Evolutionary conservation across 768 basidiomycete genomes (phyloP).

Genomic region (Leccinum longicurvipes): DNA sequence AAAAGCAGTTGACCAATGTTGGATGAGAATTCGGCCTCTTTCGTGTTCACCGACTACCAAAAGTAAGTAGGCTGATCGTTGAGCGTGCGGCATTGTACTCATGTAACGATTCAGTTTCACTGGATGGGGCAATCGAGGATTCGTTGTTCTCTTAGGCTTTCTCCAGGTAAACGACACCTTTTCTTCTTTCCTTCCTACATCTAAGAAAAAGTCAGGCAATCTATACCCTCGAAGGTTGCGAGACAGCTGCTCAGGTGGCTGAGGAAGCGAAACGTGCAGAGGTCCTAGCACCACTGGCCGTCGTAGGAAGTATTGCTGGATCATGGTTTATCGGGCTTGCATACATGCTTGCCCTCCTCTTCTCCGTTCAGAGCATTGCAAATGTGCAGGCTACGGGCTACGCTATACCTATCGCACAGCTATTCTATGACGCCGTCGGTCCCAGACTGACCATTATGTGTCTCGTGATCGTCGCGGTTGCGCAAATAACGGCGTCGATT

Average conservation of each 20-base stretch:
- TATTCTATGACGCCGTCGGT: conserved; percentile 55
- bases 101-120: conserved; percentile 41
- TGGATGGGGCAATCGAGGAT: conserved; percentile 50
- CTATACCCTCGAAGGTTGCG: conserved; percentile 59
- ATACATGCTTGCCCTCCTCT: conserved; percentile 58
- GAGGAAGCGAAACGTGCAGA: conserved; percentile 57
- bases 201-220: conserved; percentile 38
- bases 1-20: not conserved
- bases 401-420: conserved; percentile 59
- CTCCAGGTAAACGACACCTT: conserved; percentile 20
- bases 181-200: not conserved
- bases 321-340: conserved; percentile 55
- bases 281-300: conserved; percentile 53
- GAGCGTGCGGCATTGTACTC: not conserved
- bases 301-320: conserved; percentile 53
- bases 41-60: conserved; percentile 56
- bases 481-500: conserved; percentile 53
- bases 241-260: conserved; percentile 62
- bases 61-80: conserved; percentile 35
- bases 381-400: conserved; percentile 47
- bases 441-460: conserved; percentile 46
- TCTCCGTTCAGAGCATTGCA: conserved; percentile 51
- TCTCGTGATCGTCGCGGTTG: conserved; percentile 45
- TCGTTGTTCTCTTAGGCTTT: conserved; percentile 58
- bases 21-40: conserved; percentile 45